Evolutionary conservation across 176 grass and related monocot species (phyloP), one percentile per base, ranked within the genome.

Genomic region (Olyra latifolia): DNA sequence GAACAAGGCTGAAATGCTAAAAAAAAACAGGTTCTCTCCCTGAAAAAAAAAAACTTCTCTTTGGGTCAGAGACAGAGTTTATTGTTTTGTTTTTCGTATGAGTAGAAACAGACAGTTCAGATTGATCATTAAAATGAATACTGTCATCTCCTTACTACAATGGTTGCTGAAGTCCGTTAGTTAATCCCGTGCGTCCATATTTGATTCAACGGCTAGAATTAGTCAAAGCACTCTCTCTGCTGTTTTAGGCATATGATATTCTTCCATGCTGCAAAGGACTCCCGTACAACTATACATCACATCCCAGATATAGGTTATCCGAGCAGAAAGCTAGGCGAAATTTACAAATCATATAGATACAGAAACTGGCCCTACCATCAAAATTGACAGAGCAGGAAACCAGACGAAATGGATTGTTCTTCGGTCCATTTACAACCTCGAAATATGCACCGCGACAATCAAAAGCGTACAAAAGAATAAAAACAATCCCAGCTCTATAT

Each of bases 401-500:
- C 35, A 76, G 25, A 50, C n/a, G 6, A 1, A 54, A 7, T 54
- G 49, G 15, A 42, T 61, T 44, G 4, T 9, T 53, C 5, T 48
- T 68, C 16, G 3, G 30, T 35, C 0, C 62, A 77, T 77, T 38
- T 69, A 77, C 82, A 69, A 50, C 5, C 23, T 71, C 27, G 7
- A 27, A 13, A 43, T 64, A 29, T 43, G 45, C 70, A 65, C 46
- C 58, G n/a, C 45, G 11, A 9, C 57, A 83, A 83, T 52, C 70
- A 65, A 29, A 67, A 35, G 17, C 32, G 23, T 24, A 25, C 4
- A 13, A 25, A 58, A 13, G 32, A 58, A 47, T 38, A 47, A 19
- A 44, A 63, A 42, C 6, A 72, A 46, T 62, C 40, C 72, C 56
- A 83, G 72, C 65, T 78, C 74, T 87, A 55, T 9, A 65, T 2